These are phyloP conservation scores for Rachicladosporium sp. DNA, from an alignment of 2,329 filamentous ascomycete genomes.

Conservation along the genomic window DNA sequence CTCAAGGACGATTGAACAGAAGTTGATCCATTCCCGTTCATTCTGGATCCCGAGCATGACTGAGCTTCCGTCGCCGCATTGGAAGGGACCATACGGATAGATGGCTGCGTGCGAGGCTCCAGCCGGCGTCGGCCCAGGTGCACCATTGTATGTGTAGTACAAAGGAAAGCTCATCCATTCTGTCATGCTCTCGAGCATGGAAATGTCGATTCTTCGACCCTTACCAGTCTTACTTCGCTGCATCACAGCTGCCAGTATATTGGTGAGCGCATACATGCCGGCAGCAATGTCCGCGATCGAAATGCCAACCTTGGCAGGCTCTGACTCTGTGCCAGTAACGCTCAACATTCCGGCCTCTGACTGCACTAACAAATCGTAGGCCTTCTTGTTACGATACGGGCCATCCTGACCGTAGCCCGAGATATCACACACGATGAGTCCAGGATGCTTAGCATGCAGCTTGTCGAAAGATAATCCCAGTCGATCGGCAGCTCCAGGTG, in stretches of 20 bases:
- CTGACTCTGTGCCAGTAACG: conserved; percentile 34
- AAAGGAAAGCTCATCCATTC: conserved; percentile 45
- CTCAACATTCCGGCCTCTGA: conserved; percentile 42
- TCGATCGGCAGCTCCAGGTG: conserved; percentile 37
- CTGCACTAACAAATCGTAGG: conserved; percentile 44
- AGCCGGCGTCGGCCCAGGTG: conserved; percentile 29
- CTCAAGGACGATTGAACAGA: conserved; percentile 35
- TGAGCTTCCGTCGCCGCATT: conserved; percentile 30
- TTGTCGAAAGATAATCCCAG: conserved; percentile 37
- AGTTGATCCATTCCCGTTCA: conserved; percentile 39
- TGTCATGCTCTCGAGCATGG: conserved; percentile 44
- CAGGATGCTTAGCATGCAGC: conserved; percentile 30
- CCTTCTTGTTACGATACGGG: conserved; percentile 43
- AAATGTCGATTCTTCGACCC: conserved; percentile 40
- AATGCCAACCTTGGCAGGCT: conserved; percentile 40
- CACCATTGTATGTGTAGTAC: conserved; percentile 36
- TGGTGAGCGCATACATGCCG: conserved; percentile 41
- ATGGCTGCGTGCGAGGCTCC: conserved; percentile 41
- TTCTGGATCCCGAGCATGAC: conserved; percentile 46
- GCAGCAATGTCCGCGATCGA: conserved; percentile 45
- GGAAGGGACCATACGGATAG: conserved; percentile 43
- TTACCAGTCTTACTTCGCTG: conserved; percentile 34
- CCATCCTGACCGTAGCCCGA: conserved; percentile 42
- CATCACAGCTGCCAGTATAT: conserved; percentile 38
- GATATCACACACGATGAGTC: conserved; percentile 43